Percentiles rank a stretch among this genome's conserved stretches.
Evolutionary conservation across 1,139 yeast genomes (phyloP).

Genomic region (Kodamaea arcana): DNA sequence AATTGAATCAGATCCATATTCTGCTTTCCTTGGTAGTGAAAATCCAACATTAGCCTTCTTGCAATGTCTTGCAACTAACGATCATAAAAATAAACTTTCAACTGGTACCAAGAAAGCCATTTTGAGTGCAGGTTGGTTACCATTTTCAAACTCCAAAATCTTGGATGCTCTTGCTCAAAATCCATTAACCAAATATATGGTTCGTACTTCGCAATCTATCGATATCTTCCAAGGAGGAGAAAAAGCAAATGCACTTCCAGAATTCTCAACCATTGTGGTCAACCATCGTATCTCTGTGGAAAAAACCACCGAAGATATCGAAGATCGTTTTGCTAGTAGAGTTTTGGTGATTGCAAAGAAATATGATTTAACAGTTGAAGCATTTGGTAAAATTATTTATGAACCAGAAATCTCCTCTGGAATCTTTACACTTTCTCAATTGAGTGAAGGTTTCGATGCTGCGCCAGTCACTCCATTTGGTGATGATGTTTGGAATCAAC

Average conservation of each 20-base stretch:
- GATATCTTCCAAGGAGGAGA: slow-evolving; percentile 33
- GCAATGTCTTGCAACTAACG: slow-evolving; percentile 46
- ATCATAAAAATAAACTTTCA: slow-evolving; percentile 12
- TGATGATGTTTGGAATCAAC: slow-evolving; percentile 37
- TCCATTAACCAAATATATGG: slow-evolving; percentile 19
- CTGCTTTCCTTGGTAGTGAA: slow-evolving; percentile 36
- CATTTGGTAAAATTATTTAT: slow-evolving; percentile 17
- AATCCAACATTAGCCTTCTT: slow-evolving; percentile 48
- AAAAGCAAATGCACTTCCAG: slow-evolving; percentile 39
- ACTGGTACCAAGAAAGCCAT: slow-evolving; percentile 18
- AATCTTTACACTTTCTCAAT: slow-evolving; percentile 17
- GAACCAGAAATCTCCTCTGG: slow-evolving; percentile 21
- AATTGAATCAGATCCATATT: slow-evolving; percentile 50
- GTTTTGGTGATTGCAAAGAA: slow-evolving; percentile 25
- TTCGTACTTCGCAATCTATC: slow-evolving; percentile 32
- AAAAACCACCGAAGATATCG: slow-evolving; percentile 19
- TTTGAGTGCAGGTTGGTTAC: slow-evolving; percentile 23
- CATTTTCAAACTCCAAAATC: slow-evolving; percentile 23
- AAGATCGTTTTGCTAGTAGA: slow-evolving; percentile 19
- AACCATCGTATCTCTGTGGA: slow-evolving; percentile 35
- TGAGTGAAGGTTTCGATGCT: slow-evolving; percentile 20
- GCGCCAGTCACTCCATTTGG: slow-evolving; percentile 37
- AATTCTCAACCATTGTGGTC: slow-evolving; percentile 24
- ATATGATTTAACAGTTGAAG: slow-evolving; percentile 13
- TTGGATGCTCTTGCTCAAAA: slow-evolving; percentile 13